A percentile compares a stretch with the other conserved stretches of the same genome.
Evolutionary conservation across 768 basidiomycete genomes (phyloP).

Genomic region (Exidia glandulosa): DNA sequence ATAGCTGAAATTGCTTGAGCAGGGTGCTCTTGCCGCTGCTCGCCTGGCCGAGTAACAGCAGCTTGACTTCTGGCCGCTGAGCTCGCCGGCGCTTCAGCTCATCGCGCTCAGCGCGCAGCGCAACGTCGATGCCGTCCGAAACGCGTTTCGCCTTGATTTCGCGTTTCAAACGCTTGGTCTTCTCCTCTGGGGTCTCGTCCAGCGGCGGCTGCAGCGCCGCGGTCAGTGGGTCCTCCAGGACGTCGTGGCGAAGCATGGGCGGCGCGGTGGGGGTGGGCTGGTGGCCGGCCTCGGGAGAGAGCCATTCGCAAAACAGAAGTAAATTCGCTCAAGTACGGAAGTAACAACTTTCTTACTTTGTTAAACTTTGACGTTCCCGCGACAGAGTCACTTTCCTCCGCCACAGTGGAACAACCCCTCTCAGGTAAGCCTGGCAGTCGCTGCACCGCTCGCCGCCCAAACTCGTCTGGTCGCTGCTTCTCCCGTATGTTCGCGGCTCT

Average conservation of each 20-base stretch:
- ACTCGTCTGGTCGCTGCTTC: too few species aligned
- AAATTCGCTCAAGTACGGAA: neutral
- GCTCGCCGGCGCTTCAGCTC: conserved; percentile 3
- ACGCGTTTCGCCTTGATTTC: conserved; percentile 2
- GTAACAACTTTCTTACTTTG: too few species aligned
- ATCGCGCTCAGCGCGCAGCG: conserved; percentile 6
- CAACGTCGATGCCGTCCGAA: conserved; percentile 2
- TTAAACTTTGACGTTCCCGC: too few species aligned
- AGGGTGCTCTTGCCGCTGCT: conserved; percentile 53
- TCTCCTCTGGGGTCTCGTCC: conserved; percentile 2
- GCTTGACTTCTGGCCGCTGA: conserved; percentile 25
- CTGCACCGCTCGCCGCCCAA: too few species aligned
- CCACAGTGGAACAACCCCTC: too few species aligned
- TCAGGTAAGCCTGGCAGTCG: too few species aligned
- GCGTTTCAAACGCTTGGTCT: neutral
- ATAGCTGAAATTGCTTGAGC: conserved; percentile 76
- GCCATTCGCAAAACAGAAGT: too few species aligned
- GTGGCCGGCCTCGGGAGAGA: too few species aligned
- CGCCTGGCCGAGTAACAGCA: conserved; percentile 16
- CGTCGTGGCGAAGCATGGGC: neutral
- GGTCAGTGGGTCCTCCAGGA: conserved; percentile 3
- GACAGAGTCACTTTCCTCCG: too few species aligned
- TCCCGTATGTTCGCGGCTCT: too few species aligned
- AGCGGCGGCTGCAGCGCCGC: conserved; percentile 1
- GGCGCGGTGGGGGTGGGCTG: neutral